phyloP scores from a whole-genome alignment of 2,329 filamentous ascomycete genomes.

The Sclerotinia minor region DNA sequence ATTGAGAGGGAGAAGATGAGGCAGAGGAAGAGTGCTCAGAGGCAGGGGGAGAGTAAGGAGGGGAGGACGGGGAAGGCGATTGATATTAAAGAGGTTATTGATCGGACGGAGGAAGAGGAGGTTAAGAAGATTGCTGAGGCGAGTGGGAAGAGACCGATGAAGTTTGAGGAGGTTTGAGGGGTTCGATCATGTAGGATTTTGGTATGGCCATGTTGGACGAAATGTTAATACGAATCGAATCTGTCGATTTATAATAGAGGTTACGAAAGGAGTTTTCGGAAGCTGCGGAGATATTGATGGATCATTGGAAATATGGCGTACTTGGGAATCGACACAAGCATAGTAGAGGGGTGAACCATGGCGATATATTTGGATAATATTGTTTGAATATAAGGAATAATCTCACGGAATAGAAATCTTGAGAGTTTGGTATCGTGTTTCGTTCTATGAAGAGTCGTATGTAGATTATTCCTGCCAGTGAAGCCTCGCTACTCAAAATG shows the following conservation, averaged over 20 bases:
- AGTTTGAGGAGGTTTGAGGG: conserved; percentile 19
- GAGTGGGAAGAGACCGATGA: conserved; percentile 17
- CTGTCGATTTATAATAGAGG: conserved; percentile 5
- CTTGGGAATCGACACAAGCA: background rate
- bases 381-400: background rate
- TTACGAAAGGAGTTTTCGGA: conserved; percentile 17
- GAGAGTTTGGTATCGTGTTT: background rate
- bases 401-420: background rate
- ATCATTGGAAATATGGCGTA: conserved; percentile 12
- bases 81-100: conserved; percentile 5
- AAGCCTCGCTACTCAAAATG: background rate
- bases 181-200: background rate
- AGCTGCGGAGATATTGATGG: background rate
- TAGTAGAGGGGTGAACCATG: background rate
- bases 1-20: conserved; percentile 29
- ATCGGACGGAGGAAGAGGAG: conserved; percentile 19
- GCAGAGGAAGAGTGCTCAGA: conserved; percentile 9
- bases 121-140: conserved; percentile 21
- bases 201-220: background rate
- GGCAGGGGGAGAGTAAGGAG: conserved; percentile 18
- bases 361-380: background rate
- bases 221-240: background rate
- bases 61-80: conserved; percentile 8
- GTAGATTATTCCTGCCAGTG: background rate
- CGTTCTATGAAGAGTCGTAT: background rate